Percentiles rank a stretch among this genome's conserved stretches.
Conservation (phyloP, 306 rosid species). For the Betula pendula region DNA sequence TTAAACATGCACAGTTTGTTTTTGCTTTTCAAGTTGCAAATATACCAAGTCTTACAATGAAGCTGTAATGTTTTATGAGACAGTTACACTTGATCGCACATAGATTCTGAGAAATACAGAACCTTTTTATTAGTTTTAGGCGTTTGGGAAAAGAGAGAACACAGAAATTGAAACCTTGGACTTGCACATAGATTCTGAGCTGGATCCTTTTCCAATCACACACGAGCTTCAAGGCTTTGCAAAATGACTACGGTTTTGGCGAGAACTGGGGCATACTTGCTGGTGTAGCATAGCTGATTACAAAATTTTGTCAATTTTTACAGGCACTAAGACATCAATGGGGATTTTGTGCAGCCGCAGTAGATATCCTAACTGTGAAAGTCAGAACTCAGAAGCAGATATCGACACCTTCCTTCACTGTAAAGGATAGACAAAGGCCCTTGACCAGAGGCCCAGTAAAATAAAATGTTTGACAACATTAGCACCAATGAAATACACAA, state of each 20-base stretch:
- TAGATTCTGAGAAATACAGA: too few relatives aligned
- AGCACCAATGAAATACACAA: not conserved
- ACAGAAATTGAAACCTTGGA: not conserved
- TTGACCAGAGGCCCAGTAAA: conserved; percentile 11
- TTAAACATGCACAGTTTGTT: too few relatives aligned
- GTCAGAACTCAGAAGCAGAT: not conserved
- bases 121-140: too few relatives aligned
- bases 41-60: too few relatives aligned
- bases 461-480: not conserved
- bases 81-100: too few relatives aligned
- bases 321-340: not conserved
- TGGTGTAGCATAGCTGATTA: not conserved
- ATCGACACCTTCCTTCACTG: not conserved
- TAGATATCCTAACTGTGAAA: not conserved
- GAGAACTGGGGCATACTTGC: not conserved
- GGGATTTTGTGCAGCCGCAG: not conserved
- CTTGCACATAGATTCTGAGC: too few relatives aligned
- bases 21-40: too few relatives aligned
- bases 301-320: not conserved
- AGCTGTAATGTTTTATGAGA: too few relatives aligned
- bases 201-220: not conserved
- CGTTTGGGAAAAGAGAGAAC: not conserved
- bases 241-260: not conserved
- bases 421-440: not conserved
- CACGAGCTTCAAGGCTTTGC: not conserved